Evolutionary conservation across 352 stramenopile genomes (phyloP).

Genomic region (Globisporangium echinulatum): DNA sequence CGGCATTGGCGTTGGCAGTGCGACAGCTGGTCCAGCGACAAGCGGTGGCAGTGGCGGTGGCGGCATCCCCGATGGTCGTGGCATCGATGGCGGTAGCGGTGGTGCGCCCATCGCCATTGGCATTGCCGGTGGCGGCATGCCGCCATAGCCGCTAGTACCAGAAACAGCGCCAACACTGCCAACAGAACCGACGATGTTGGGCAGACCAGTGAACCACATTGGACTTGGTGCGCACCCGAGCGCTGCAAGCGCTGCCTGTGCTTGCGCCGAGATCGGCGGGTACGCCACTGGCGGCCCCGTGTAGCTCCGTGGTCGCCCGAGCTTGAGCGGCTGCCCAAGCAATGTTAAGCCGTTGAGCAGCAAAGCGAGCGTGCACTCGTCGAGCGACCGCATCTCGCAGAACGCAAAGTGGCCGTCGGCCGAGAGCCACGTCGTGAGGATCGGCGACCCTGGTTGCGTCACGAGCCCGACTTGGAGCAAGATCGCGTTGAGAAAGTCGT

Average conservation of each 20-base stretch:
- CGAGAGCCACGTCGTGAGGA: constrained; percentile 83
- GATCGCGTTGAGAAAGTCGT: constrained; percentile 84
- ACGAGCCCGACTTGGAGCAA: constrained; percentile 82
- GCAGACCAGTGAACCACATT: constrained; percentile 47
- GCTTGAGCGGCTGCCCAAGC: constrained; percentile 79
- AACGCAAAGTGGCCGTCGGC: constrained; percentile 84
- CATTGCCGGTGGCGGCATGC: constrained; percentile 6
- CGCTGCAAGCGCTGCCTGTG: constrained; percentile 75
- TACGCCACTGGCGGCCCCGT: constrained; percentile 77
- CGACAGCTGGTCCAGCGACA: background rate
- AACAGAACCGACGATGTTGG: background rate
- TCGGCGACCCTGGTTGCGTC: constrained; percentile 71
- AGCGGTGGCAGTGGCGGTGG: background rate
- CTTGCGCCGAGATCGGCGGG: constrained; percentile 52
- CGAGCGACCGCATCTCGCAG: constrained; percentile 81
- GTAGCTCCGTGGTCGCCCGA: constrained; percentile 78
- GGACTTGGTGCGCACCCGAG: constrained; percentile 79
- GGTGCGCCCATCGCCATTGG: background rate
- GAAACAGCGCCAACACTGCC: background rate
- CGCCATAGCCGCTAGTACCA: constrained; percentile 5
- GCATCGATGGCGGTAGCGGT: background rate
- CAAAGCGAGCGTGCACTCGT: constrained; percentile 83
- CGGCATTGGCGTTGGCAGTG: background rate
- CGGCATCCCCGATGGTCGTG: background rate
- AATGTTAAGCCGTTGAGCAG: constrained; percentile 78